Evolutionary conservation across 768 basidiomycete genomes (phyloP).

Genomic region (Tricholoma hemisulphureum): DNA sequence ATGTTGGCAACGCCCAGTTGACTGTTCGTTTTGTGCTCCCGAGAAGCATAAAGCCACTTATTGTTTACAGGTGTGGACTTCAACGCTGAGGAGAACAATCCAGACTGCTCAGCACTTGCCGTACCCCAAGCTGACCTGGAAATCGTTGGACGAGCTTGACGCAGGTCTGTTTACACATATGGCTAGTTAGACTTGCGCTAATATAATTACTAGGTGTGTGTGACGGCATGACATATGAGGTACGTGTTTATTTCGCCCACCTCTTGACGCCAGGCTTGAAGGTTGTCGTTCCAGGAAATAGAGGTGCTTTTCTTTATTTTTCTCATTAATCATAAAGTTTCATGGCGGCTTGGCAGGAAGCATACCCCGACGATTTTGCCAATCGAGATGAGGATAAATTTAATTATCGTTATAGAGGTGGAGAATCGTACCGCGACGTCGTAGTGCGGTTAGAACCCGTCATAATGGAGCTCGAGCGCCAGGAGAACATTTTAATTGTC

Average conservation of each 20-base stretch:
- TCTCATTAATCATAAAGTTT: background rate
- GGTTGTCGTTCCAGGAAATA: slow-evolving; percentile 60
- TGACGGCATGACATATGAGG: slow-evolving; percentile 98
- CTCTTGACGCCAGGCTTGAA: background rate
- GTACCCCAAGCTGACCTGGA: slow-evolving; percentile 96
- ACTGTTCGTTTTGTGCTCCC: slow-evolving; percentile 54
- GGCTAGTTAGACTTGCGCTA: background rate
- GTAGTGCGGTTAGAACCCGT: slow-evolving; percentile 94
- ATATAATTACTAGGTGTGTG: slow-evolving; percentile 65
- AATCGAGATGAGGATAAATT: slow-evolving; percentile 99
- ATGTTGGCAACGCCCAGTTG: slow-evolving; percentile 83
- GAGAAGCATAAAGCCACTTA: background rate
- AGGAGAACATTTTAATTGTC: slow-evolving; percentile 95
- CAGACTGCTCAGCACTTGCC: slow-evolving; percentile 83
- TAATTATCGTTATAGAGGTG: slow-evolving; percentile 96
- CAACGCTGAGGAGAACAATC: slow-evolving; percentile 90
- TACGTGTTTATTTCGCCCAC: slow-evolving; percentile 12
- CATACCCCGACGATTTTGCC: slow-evolving; percentile 97
- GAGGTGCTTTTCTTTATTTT: slow-evolving; percentile 59
- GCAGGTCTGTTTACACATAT: slow-evolving; percentile 61
- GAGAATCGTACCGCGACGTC: slow-evolving; percentile 98
- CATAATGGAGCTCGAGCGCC: slow-evolving; percentile 98
- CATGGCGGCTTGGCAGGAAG: slow-evolving; percentile 53
- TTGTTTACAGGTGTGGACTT: slow-evolving; percentile 86
- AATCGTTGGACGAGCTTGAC: slow-evolving; percentile 96